Base-by-base conservation (phyloP, 495 filamentous ascomycete species). In the Penicillium ucsense region DNA sequence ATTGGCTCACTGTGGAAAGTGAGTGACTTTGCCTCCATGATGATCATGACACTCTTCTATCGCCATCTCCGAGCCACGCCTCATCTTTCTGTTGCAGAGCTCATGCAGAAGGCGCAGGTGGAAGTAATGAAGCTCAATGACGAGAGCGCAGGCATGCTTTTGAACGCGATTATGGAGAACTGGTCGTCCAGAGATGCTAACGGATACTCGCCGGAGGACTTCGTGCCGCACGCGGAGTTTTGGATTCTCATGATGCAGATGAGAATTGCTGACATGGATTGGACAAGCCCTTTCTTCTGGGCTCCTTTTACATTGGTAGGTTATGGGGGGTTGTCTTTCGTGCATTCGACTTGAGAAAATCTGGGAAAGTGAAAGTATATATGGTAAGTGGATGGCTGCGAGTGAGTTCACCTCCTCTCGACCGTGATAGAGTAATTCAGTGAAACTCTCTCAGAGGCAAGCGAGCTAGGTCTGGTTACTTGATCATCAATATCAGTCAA, bases 1-100 rank as follows among this genome's bases (percentile, higher is more conserved):
- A 57, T 62, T 4, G 59, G 61, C 4, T 50, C 61, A 2, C 47
- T 64, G 5, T 64, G 60, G 60, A 51, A 64, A 52, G 51, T 64
- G 3, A 56, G 50, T 38, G 61, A 64, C 35, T 62, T 64, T 44
- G 61, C 42, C 3, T 62, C 61, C 6, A 62, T 64, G 61, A 31
- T 64, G 29, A 41, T 64, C 30, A 64, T 64, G 61, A 63, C 52
- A 0, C 43, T 64, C 9, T 64, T 64, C 41, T 63, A 64, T 53
- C 51, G 49, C 33, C 37, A 58, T 40, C 33, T 64, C 27, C 58
- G 52, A 20, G 40, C 30, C 3, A 31, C 50, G 3, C 49, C 50
- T 3, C 38, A 43, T 20, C 7, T 48, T 8, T 35, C 50, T 4
- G 46, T 63, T 28, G 59, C 52, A 9, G 50, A 61, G 35, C 31